Evolutionary conservation across 2,329 filamentous ascomycete genomes (phyloP).

Genomic region (Ophiostoma australiae): DNA sequence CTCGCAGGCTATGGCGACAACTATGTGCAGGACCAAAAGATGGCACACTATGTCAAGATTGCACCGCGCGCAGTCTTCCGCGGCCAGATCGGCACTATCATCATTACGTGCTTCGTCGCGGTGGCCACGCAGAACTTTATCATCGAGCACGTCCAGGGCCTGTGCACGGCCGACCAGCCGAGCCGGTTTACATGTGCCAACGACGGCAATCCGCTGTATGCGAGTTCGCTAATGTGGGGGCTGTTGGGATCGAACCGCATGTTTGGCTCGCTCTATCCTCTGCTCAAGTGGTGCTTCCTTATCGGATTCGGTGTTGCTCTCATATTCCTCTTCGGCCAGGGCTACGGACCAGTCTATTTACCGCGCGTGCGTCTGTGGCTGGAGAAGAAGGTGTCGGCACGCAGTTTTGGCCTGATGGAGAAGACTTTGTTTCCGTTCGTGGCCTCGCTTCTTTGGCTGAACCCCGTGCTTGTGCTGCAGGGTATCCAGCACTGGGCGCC

Average conservation of each 20-base stretch:
- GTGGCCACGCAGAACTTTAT: conserved; percentile 63
- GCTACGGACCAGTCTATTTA: conserved; percentile 36
- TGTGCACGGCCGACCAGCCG: conserved; percentile 53
- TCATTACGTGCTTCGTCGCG: conserved; percentile 59
- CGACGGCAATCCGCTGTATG: conserved; percentile 56
- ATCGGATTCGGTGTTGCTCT: conserved; percentile 48
- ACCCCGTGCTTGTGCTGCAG: conserved; percentile 63
- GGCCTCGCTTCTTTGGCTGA: conserved; percentile 61
- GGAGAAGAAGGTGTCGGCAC: conserved; percentile 31
- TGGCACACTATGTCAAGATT: conserved; percentile 69
- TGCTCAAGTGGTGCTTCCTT: conserved; percentile 67
- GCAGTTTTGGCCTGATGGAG: conserved; percentile 39
- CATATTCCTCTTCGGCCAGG: conserved; percentile 36
- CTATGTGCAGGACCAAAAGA: conserved; percentile 61
- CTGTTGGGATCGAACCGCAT: conserved; percentile 66
- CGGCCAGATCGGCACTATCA: conserved; percentile 55
- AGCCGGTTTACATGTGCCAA: conserved; percentile 54
- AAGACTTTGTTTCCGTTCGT: conserved; percentile 57
- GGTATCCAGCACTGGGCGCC: conserved; percentile 60
- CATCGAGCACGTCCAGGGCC: conserved; percentile 54
- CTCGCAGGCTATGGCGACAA: conserved; percentile 43
- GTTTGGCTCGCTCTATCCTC: conserved; percentile 62
- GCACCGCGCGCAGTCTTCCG: conserved; percentile 60
- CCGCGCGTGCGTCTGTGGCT: conserved; percentile 35
- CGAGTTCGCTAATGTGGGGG: conserved; percentile 67